Evolutionary conservation across 768 basidiomycete species (phyloP), one percentile per base, ranked within the genome.

Genomic region (Hypholoma fasciculare): DNA sequence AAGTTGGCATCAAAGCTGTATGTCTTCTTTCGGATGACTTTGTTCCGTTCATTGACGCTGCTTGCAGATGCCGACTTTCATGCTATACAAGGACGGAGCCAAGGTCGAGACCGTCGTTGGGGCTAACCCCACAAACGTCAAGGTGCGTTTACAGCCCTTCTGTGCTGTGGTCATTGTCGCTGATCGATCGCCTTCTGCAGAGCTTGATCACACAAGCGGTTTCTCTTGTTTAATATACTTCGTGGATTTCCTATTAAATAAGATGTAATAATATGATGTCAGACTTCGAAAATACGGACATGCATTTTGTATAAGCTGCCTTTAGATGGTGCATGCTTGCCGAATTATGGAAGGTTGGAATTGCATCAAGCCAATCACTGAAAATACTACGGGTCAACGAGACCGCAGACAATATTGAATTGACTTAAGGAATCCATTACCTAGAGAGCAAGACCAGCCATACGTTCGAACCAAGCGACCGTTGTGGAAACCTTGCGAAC

Each of bases 381-480:
- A 34, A 34, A 34, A 5, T 34, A 1, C 6, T 3, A 34, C 6
- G 1, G 6, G 23, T 23, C 23, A 23, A 23, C 4, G 23, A 23
- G 4, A 23, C 4, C 23, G 23, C 23, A 4, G 23, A 23, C 23
- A 23, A 23, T 23, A 23, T 23, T 23, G 23, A 34, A 34, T 7
- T 6, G 30, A 34, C 30, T 34, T 2, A 4, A 23, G 13, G 38
- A 23, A 26, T 23, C 1, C 30, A 20, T 2, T n/a, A 20, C 14
- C 20, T 38, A 46, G 0, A 7, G 14, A 7, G 26, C 49, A 30
- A 57, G 36, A 8, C 90, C 90, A 3, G 89, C 88, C 76, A 88
- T 85, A n/a, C 66, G 67, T 69, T 91, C 83, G 58, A 93, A 88
- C 91, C 91, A 93, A 5, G 66, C 65, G 2, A 85, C 89, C 30